Evolutionary conservation across 805 yeast species (phyloP).

Genomic region (Cyberlindnera suaveolens): DNA sequence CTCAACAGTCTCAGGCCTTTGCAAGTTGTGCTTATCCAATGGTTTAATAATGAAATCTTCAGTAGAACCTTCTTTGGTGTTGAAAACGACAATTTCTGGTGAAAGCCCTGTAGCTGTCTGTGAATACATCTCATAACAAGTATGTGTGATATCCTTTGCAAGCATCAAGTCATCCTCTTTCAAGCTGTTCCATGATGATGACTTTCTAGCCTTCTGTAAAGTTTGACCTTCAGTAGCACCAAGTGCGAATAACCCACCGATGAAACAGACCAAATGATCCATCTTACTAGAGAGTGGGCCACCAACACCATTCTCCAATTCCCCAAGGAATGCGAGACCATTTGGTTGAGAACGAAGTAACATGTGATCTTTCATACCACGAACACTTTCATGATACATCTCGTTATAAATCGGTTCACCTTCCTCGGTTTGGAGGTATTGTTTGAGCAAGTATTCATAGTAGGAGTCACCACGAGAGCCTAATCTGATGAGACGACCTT

Average conservation of each 20-base stretch:
- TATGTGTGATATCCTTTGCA: conserved; percentile 67
- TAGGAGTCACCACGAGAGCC: conserved; percentile 94
- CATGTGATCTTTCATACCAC: conserved; percentile 68
- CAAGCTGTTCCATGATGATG: conserved; percentile 48
- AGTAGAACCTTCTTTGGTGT: conserved; percentile 38
- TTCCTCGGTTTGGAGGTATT: conserved; percentile 70
- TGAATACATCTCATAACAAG: conserved; percentile 84
- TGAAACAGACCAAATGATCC: conserved; percentile 91
- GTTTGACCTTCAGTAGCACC: conserved; percentile 82
- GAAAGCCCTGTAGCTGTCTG: conserved; percentile 68
- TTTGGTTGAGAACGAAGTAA: conserved; percentile 55
- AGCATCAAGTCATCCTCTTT: conserved; percentile 59
- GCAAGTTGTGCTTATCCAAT: conserved; percentile 75
- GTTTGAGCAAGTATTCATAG: conserved; percentile 83
- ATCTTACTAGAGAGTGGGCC: conserved; percentile 62
- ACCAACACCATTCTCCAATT: conserved; percentile 61
- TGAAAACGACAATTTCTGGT: conserved; percentile 87
- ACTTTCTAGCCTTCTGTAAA: conserved; percentile 45
- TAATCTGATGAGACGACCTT: conserved; percentile 60
- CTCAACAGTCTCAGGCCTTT: conserved; percentile 92
- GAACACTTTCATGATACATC: conserved; percentile 72
- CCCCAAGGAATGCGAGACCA: conserved; percentile 67
- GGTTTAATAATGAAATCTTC: conserved; percentile 66
- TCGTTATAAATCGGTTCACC: conserved; percentile 54
- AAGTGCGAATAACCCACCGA: conserved; percentile 81